Base-by-base conservation (phyloP, 345 rosid genomes). In the Euphorbia lathyris region DNA sequence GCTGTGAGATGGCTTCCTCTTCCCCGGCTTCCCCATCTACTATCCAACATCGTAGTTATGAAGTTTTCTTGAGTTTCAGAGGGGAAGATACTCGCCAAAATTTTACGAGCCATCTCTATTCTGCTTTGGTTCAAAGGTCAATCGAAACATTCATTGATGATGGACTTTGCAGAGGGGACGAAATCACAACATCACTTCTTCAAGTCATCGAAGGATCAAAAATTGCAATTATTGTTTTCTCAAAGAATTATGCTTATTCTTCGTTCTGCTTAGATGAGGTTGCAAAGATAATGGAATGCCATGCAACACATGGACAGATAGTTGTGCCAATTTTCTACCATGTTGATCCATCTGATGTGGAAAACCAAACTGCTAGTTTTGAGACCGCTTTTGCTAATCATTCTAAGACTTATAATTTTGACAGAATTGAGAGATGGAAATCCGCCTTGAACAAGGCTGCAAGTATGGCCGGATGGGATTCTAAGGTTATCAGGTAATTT, bases 1-100 rank as follows among this genome's bases (percentile, higher is more conserved):
- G 48, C 48, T 43, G 16, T 45, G 32, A 62, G 29, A 55, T 55
- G 58, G 58, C 29, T 22, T 20, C 65, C 11, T 60, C 65, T 55
- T 68, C 71, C 22, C 16, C 51, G 0, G 10, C 36, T 3, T 38
- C 30, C 26, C 5, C 43, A 7, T 26, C 20, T n/a, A 55, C 9
- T 55, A 5, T n/a, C 66, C 58, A 51, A 4, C 36, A 27, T 27
- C 38, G 65, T 66, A 69, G 65, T 25, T 64, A 52, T 30, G 75
- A 72, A 20, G 75, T 72, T 16, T 72, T 72, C 63, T 43, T 53
- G 63, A 72, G 75, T 32, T 72, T 72, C 22, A 64, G 75, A 66
- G 71, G 71, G 7, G 76, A 42, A 30, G 76, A 73, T 16, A 73
- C 76, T 43, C 70, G 76, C 25, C 16, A 43, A 3, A 66, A 58